Conservation (phyloP, 345 rosid species). For the Citrus glauca region DNA sequence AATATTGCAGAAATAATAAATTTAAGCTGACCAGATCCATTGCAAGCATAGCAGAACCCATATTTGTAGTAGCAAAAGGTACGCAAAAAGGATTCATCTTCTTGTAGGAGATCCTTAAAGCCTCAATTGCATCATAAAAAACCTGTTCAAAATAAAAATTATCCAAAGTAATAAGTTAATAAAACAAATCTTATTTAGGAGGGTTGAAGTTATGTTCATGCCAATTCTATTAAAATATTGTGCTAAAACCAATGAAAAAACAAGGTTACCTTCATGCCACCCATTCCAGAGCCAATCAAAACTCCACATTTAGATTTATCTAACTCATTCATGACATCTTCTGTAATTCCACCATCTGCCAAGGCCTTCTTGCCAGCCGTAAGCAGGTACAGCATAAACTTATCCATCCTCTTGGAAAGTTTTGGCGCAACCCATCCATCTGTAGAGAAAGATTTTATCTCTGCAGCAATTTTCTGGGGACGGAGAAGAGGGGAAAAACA, state of each 20-base stretch:
- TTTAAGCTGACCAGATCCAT: slow-evolving; percentile 77
- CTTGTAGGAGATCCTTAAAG: slow-evolving; percentile 77
- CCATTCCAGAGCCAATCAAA: slow-evolving; percentile 90
- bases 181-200: not conserved
- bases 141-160: slow-evolving; percentile 45
- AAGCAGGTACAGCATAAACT: slow-evolving; percentile 91
- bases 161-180: not conserved
- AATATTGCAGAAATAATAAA: slow-evolving; percentile 13
- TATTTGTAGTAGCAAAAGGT: slow-evolving; percentile 94
- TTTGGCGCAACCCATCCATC: slow-evolving; percentile 93
- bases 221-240: not conserved
- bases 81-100: slow-evolving; percentile 97
- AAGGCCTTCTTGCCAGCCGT: slow-evolving; percentile 96
- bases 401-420: slow-evolving; percentile 88
- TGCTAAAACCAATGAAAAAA: not conserved
- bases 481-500: not conserved
- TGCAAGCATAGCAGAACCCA: slow-evolving; percentile 99
- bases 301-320: slow-evolving; percentile 87
- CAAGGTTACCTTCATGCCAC: slow-evolving; percentile 79
- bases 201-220: too few species aligned
- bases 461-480: slow-evolving; percentile 86
- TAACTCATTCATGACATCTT: slow-evolving; percentile 70
- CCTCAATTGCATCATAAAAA: slow-evolving; percentile 86
- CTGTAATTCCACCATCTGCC: slow-evolving; percentile 78
- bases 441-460: slow-evolving; percentile 73